These are phyloP conservation scores for Letharia columbiana DNA, from an alignment of 495 filamentous ascomycete genomes.

Conservation along the genomic window DNA sequence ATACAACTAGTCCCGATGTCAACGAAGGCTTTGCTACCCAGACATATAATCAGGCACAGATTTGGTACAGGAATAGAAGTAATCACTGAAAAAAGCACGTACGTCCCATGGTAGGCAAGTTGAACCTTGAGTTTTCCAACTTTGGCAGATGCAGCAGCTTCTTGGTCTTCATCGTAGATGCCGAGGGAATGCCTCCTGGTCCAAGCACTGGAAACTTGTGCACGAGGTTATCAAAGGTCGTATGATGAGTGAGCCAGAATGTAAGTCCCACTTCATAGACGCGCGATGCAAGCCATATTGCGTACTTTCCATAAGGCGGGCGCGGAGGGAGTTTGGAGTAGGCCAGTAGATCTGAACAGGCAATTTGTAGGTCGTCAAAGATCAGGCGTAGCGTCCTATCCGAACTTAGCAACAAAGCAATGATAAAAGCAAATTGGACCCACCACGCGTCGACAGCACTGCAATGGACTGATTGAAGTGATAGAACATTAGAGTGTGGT, in stretches of 20 bases:
- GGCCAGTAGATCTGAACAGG: not conserved
- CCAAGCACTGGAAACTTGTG: not conserved
- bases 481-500: not conserved
- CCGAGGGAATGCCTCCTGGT: not conserved
- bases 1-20: not conserved
- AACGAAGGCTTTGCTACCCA: not conserved
- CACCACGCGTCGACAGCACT: slow-evolving; percentile 1
- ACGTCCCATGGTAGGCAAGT: not conserved
- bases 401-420: not conserved
- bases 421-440: not conserved
- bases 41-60: no score
- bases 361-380: slow-evolving; percentile 1
- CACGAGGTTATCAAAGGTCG: not conserved
- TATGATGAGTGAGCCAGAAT: not conserved
- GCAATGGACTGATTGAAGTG: not conserved
- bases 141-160: slow-evolving; percentile 3
- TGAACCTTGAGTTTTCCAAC: not conserved
- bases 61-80: no score
- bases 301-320: not conserved
- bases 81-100: not conserved
- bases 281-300: not conserved
- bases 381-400: slow-evolving; percentile 2
- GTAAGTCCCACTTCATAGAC: not conserved
- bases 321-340: not conserved
- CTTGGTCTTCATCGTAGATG: not conserved